Percentiles rank a stretch among this genome's conserved stretches.
phyloP scores from a whole-genome alignment of 305 asterid genomes.

The Solanum chacoense region DNA sequence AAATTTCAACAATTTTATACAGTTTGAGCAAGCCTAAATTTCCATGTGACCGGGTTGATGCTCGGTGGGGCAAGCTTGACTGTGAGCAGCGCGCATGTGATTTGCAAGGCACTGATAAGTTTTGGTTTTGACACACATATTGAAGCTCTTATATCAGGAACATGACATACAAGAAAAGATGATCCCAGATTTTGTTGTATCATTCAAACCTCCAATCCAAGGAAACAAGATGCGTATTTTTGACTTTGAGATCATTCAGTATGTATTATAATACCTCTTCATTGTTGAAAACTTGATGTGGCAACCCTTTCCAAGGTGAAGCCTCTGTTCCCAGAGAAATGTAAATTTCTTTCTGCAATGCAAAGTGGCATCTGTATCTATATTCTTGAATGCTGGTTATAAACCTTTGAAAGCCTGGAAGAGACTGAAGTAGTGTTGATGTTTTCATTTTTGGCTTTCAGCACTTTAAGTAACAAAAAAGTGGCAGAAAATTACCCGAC shows the following conservation, averaged over 20 bases:
- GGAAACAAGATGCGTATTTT: background rate
- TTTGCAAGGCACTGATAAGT: constrained; percentile 48
- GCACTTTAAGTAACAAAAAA: background rate
- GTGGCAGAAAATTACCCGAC: background rate
- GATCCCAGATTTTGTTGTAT: background rate
- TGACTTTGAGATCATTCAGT: background rate
- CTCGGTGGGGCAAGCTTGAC: constrained; percentile 94
- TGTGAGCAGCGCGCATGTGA: constrained; percentile 85
- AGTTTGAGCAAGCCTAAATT: constrained; percentile 65
- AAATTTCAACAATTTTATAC: constrained; percentile 8
- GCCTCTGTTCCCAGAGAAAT: background rate
- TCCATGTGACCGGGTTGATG: constrained; percentile 86
- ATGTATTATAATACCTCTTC: background rate
- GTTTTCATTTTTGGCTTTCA: background rate
- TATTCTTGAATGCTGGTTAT: background rate
- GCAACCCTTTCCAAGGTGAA: background rate
- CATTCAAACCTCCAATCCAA: background rate
- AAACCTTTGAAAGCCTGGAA: background rate
- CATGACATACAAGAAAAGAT: background rate
- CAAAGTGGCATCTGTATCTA: background rate
- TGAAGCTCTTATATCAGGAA: constrained; percentile 4
- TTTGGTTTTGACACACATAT: constrained; percentile 14
- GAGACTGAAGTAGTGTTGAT: background rate
- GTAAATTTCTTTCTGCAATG: background rate
- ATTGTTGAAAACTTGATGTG: background rate